Base-by-base conservation (phyloP, 768 basidiomycete genomes). In the Holtermanniella nyarrowii region DNA sequence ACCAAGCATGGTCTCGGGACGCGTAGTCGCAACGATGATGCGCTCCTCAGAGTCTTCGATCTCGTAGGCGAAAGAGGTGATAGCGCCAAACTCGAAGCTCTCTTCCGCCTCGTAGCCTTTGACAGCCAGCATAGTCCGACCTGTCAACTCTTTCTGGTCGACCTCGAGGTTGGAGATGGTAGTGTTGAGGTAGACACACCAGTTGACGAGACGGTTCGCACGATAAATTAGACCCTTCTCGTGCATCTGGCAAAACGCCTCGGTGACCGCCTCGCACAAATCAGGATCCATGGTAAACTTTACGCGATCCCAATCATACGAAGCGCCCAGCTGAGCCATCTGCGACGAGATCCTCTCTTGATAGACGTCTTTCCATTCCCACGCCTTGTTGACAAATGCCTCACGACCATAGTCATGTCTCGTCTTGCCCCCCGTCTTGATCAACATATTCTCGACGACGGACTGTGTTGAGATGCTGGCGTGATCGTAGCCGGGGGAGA, bases 101-200 rank as follows among this genome's bases (percentile, higher is more conserved):
- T 97, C 93, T 66, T 90, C 93, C n/a, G 75, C 60, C 56, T 91
- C 90, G 62, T 99, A 99, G 0, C 93, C 95, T 1, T 95, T 95
- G 2, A 99, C 88, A 50, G 77, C 83, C 51, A 99, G 75, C 49
- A 93, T 62, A 0, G 90, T 93, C 49, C 85, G 80, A 0, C 93
- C 91, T 5, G 77, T 77, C 14, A 97, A 77, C 59, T 87, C 80
- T 63, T 88, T 89, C 69, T 93, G 88, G 43, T 97, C 93, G 60
- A 97, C 90, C 80, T 97, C 95, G 48, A 99, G 78, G 72, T 96
- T 97, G n/a, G 93, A 97, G 1, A 99, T 76, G 0, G 93, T 93
- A 0, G 95, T 99, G 69, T 96, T 95, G 54, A 99, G 75, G 69
- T 82, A 79, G 44, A 89, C 86, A 75, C 95, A 99, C 93, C 95